Evolutionary conservation across 2,329 filamentous ascomycete genomes (phyloP), one percentile per base, ranked within the genome.

Genomic region (Claviceps pusilla): DNA sequence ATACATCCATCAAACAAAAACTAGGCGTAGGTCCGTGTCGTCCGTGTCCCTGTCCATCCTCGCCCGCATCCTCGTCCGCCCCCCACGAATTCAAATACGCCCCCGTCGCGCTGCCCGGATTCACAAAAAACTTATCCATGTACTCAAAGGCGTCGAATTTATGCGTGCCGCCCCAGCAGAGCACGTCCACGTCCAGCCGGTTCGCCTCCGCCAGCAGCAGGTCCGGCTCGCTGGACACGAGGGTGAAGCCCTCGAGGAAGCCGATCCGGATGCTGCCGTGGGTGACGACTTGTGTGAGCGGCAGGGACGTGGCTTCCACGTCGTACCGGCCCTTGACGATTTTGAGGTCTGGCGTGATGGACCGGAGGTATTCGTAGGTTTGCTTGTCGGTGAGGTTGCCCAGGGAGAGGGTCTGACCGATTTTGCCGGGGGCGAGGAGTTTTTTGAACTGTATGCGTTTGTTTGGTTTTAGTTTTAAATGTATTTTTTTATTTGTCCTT

Each of bases 1-100:
- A 74, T 69, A 96, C 90, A 78, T 97, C 91, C 91, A 97, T 96
- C 68, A 97, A 72, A 65, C 93, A 95, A 70, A 97, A 96, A 67
- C 89, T 95, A 31, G 91, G 91, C 55, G 83, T 84, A 29, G 86
- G 86, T 54, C 39, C 39, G 7, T n/a, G 37, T 35, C 33, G 33
- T 35, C 33, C 24, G 24, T 24, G 35, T 41, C 39, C 37, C 6
- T 41, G 16, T n/a, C 39, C 39, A n/a, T 41, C 39, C 39, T n/a
- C 14, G 16, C 37, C 37, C 37, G 2, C 37, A 2, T 91, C 86
- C 65, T 87, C 81, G n/a, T 71, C 74, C 45, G 77, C 78, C 24
- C 71, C 72, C 76, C 78, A 83, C 24, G 77, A 76, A 1, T 76
- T 77, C 28, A 77, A 72, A 58, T 80, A 80, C 3, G 81, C 81